Evolutionary conservation across 768 basidiomycete genomes (phyloP).

Genomic region (Cyclocybe aegerita): DNA sequence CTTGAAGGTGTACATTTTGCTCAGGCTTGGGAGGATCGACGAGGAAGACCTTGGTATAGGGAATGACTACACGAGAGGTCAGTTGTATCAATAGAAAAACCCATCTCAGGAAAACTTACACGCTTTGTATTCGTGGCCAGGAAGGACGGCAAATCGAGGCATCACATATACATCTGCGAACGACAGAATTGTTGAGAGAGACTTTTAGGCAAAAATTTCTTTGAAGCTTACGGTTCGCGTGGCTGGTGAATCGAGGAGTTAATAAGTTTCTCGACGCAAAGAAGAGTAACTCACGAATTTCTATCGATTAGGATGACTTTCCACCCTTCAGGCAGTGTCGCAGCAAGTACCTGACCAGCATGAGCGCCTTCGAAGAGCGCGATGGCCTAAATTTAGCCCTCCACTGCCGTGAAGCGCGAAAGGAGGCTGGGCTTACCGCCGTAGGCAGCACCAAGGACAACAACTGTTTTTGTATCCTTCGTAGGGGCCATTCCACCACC

Average conservation of each 20-base stretch:
- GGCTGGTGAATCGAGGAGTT: slow-evolving; percentile 25
- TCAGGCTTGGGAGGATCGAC: slow-evolving; percentile 16
- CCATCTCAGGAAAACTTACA: slow-evolving; percentile 33
- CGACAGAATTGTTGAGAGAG: background rate
- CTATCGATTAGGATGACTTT: slow-evolving; percentile 57
- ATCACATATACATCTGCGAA: slow-evolving; percentile 53
- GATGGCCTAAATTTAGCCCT: slow-evolving; percentile 1
- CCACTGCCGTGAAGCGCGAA: background rate
- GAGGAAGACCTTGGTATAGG: slow-evolving; percentile 49
- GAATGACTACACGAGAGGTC: slow-evolving; percentile 39
- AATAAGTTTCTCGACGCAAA: background rate
- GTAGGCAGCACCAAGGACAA: slow-evolving; percentile 56
- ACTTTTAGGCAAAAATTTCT: background rate
- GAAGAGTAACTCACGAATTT: slow-evolving; percentile 45
- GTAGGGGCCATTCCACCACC: slow-evolving; percentile 20
- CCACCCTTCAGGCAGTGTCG: slow-evolving; percentile 50
- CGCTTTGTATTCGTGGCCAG: slow-evolving; percentile 65
- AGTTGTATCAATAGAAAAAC: background rate
- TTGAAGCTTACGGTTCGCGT: slow-evolving; percentile 42
- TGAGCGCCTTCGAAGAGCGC: slow-evolving; percentile 37
- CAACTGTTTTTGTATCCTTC: slow-evolving; percentile 37
- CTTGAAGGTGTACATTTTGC: slow-evolving; percentile 39
- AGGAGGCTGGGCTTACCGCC: slow-evolving; percentile 34
- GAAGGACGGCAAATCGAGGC: slow-evolving; percentile 54
- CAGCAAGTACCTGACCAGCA: slow-evolving; percentile 48